phyloP scores from a whole-genome alignment of 768 basidiomycete species.

The Boletus fagicola region DNA sequence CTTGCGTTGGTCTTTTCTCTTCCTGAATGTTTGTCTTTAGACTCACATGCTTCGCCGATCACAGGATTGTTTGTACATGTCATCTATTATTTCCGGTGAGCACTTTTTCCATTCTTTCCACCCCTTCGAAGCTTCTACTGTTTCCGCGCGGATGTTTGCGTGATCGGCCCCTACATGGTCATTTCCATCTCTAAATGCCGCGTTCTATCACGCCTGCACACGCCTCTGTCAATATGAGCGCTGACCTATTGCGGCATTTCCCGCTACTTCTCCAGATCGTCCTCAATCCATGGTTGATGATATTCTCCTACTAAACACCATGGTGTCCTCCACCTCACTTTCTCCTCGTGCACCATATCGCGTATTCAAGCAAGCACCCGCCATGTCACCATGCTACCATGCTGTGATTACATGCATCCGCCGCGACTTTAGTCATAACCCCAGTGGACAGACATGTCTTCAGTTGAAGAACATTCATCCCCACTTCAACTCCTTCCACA shows the following conservation, averaged over 20 bases:
- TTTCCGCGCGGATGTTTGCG: neutral
- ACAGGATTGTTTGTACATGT: constrained; percentile 57
- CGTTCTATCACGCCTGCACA: neutral
- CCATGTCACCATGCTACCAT: neutral
- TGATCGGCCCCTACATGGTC: constrained; percentile 22
- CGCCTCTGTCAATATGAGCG: neutral
- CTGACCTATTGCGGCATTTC: constrained; percentile 16
- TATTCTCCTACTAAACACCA: constrained; percentile 58
- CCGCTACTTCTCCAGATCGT: constrained; percentile 51
- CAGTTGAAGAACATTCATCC: constrained; percentile 1
- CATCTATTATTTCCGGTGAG: constrained; percentile 77
- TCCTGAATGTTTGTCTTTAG: neutral
- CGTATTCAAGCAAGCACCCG: neutral
- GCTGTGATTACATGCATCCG: neutral
- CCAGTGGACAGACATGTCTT: constrained; percentile 15
- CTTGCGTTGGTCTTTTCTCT: constrained; percentile 51
- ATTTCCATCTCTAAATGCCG: constrained; percentile 14
- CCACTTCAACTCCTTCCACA: neutral
- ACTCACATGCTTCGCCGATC: constrained; percentile 4
- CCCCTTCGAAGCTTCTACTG: neutral
- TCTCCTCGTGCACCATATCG: constrained; percentile 8
- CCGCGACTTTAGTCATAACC: neutral
- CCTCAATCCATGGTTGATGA: constrained; percentile 87
- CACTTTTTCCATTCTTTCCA: constrained; percentile 20
- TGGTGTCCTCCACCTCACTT: constrained; percentile 4